Percentiles rank a stretch among this genome's conserved stretches.
These are phyloP conservation scores for Pseudogymnoascus sp. DNA, from an alignment of 2,329 filamentous ascomycete genomes.

Conservation along the genomic window DNA sequence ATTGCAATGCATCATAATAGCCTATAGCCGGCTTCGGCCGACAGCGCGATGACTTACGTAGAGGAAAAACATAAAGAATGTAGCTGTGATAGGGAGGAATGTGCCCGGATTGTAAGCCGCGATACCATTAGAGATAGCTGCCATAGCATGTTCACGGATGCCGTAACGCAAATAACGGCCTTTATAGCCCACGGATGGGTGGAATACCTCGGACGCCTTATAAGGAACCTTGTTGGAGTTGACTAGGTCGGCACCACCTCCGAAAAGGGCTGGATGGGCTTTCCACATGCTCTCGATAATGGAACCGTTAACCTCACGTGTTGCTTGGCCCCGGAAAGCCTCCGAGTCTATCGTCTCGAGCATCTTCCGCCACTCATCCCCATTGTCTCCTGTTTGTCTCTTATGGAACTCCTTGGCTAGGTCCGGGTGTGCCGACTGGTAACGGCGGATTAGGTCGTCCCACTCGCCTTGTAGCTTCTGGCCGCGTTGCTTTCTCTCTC, in stretches of 20 bases:
- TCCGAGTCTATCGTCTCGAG: too few relatives aligned
- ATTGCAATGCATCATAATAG: background rate
- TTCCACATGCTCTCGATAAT: conserved; percentile 21
- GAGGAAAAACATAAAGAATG: conserved; percentile 41
- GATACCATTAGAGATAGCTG: conserved; percentile 31
- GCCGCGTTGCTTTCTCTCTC: too few relatives aligned
- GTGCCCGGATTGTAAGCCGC: conserved; percentile 35
- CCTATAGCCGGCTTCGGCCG: too few relatives aligned
- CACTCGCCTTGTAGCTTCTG: too few relatives aligned
- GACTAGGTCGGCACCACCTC: conserved; percentile 34
- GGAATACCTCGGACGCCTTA: conserved; percentile 35
- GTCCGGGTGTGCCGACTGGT: too few relatives aligned
- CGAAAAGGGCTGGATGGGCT: conserved; percentile 15
- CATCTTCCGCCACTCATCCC: too few relatives aligned
- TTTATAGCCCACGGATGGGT: conserved; percentile 31
- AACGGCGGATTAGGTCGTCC: too few relatives aligned
- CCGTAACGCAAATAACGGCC: conserved; percentile 30
- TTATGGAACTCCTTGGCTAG: too few relatives aligned
- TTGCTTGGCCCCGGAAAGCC: background rate
- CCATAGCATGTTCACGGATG: conserved; percentile 38
- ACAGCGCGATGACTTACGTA: conserved; percentile 16
- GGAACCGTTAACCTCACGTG: conserved; percentile 34
- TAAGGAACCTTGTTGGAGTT: conserved; percentile 32
- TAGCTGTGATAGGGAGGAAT: conserved; percentile 36
- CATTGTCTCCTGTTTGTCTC: too few relatives aligned